A percentile compares a stretch with the other conserved stretches of the same genome.
Conservation (phyloP, 2,329 filamentous ascomycete genomes). For the Sporothrix pseudoabietina region DNA sequence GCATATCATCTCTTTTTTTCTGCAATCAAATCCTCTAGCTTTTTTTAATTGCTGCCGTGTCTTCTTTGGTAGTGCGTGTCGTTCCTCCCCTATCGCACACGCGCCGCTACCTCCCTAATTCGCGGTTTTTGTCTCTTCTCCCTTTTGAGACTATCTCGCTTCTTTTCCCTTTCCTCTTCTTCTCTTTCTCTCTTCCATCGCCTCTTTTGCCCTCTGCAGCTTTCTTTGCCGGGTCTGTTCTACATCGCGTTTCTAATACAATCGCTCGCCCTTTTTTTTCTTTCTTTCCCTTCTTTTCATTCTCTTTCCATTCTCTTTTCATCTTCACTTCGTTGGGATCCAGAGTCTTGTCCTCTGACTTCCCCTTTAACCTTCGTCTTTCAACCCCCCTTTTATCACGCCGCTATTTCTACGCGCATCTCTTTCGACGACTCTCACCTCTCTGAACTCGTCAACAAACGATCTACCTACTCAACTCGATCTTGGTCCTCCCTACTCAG, state of each 20-base stretch:
- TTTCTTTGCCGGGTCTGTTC: slow-evolving; percentile 5
- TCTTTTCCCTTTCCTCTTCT: slow-evolving; percentile 9
- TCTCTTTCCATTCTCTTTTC: slow-evolving; percentile 12
- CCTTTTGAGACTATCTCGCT: background rate
- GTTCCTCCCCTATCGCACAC: slow-evolving; percentile 25
- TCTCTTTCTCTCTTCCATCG: background rate
- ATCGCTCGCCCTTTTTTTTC: background rate
- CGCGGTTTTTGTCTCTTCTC: slow-evolving; percentile 18
- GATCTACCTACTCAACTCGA: background rate
- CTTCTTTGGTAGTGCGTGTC: slow-evolving; percentile 24
- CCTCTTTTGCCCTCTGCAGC: background rate
- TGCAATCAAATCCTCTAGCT: background rate
- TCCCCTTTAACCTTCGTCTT: background rate
- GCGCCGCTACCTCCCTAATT: slow-evolving; percentile 10
- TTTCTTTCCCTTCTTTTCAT: slow-evolving; percentile 11
- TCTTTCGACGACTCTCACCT: background rate
- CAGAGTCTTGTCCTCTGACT: slow-evolving; percentile 12
- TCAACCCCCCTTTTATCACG: background rate
- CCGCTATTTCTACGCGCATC: background rate
- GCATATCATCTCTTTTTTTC: slow-evolving; percentile 9
- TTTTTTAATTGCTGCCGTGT: slow-evolving; percentile 27
- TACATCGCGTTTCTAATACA: background rate
- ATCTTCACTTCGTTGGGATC: background rate
- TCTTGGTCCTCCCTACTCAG: background rate
- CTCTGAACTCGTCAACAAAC: background rate